Base-by-base conservation (phyloP, 495 filamentous ascomycete species). In the Hypoxylon lienhwacheense region DNA sequence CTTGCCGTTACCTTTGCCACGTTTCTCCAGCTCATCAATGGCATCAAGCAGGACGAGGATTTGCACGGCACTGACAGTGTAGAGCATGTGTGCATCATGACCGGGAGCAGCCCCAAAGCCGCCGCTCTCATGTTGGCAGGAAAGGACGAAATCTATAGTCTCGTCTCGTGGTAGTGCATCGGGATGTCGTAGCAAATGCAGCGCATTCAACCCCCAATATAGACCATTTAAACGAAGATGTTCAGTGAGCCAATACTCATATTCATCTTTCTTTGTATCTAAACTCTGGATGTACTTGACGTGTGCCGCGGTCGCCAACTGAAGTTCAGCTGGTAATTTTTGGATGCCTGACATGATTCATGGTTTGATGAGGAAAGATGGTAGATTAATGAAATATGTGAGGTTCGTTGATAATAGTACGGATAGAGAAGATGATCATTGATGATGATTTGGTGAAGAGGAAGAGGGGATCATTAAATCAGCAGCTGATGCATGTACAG, bases 171-270 rank as follows among this genome's bases (percentile, higher is more conserved):
- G 85, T 5, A 98, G 79, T 4, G 85, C 89, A 25, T 91, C 79
- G 4, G 90, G 88, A 42, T 82, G 84, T 37, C 84, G 82, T 31
- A 98, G 82, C 11, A 97, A 78, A 73, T 96, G 86, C 5, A 97
- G 80, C 10, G 92, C 86, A 2, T 83, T 92, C 46, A 98, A 74
- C 19, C 95, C 93, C 93, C 93, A 98, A 71, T 98, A 98, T 26
- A 97, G 80, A 24, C 93, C 93, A 66, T 91, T 96, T 24, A 97
- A 76, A 36, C 93, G 89, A 44, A 98, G 82, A 65, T 98, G 93
- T 70, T 97, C 91, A 4, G 95, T 97, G 58, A 97, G 79, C 85
- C 91, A 95, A 73, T 97, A 97, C 67, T 97, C 91, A 51, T 96
- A 83, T 66, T 95, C 90, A 73, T 97, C 91, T 73, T 86, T 89